A percentile compares a stretch with the other conserved stretches of the same genome.
These are phyloP conservation scores for Heritiera littoralis DNA, from an alignment of 345 rosid species.

Conservation along the genomic window DNA sequence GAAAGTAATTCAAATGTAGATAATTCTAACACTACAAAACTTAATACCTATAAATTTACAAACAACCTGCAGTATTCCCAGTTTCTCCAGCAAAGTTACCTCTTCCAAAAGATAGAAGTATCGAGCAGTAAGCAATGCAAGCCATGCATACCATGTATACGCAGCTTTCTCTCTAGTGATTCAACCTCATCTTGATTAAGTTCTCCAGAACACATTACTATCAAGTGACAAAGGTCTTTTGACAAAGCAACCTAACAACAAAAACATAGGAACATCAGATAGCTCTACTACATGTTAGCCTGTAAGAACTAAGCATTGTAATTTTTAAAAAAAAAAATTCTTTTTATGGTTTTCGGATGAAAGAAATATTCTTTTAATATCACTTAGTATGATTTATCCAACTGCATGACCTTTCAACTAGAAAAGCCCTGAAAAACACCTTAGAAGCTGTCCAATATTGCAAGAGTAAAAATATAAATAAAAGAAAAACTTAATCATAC, in stretches of 20 bases:
- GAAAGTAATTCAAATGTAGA: slow-evolving; percentile 4
- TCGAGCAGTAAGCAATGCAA: slow-evolving; percentile 72
- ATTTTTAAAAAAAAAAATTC: background rate
- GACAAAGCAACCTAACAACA: slow-evolving; percentile 77
- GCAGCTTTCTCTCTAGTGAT: slow-evolving; percentile 34
- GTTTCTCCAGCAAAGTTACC: slow-evolving; percentile 47
- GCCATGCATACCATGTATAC: slow-evolving; percentile 49
- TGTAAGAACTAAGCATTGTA: background rate
- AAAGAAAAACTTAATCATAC: background rate
- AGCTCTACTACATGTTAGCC: slow-evolving; percentile 7
- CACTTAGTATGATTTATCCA: background rate
- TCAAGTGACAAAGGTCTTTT: slow-evolving; percentile 80
- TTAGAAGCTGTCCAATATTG: slow-evolving; percentile 6
- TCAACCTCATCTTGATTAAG: slow-evolving; percentile 48
- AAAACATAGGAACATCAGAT: slow-evolving; percentile 24
- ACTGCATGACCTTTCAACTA: slow-evolving; percentile 6
- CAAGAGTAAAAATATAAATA: background rate
- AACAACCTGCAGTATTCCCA: slow-evolving; percentile 10
- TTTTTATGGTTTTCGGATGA: background rate
- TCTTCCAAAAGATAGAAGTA: slow-evolving; percentile 80
- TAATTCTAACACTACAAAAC: slow-evolving; percentile 16
- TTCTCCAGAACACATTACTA: slow-evolving; percentile 79
- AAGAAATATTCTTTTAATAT: background rate
- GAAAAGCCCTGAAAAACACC: slow-evolving; percentile 1
- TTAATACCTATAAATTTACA: slow-evolving; percentile 11